phyloP scores from a whole-genome alignment of 2,329 filamentous ascomycete genomes.

The Paecilomyces formosus region DNA sequence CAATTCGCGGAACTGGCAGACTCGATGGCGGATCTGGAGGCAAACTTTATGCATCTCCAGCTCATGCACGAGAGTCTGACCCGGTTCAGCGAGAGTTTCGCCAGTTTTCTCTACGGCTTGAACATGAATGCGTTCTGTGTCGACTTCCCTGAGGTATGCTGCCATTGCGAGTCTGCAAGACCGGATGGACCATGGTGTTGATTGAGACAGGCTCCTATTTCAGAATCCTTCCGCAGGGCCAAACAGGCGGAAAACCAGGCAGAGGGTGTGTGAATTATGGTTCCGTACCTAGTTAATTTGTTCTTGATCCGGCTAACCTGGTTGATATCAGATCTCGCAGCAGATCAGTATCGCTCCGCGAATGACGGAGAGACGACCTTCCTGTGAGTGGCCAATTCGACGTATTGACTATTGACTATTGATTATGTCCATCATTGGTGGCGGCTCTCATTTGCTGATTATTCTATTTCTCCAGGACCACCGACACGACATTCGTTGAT shows the following conservation, averaged over 20 bases:
- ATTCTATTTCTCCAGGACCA: conserved; percentile 56
- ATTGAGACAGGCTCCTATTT: conserved; percentile 61
- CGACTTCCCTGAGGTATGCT: conserved; percentile 79
- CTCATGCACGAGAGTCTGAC: conserved; percentile 92
- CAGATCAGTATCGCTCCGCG: conserved; percentile 24
- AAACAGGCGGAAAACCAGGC: conserved; percentile 49
- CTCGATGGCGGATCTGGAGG: conserved; percentile 89
- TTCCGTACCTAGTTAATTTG: background rate
- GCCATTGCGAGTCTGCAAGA: background rate
- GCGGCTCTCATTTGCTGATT: background rate
- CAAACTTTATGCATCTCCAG: conserved; percentile 95
- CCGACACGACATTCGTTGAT: conserved; percentile 84
- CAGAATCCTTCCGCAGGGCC: conserved; percentile 70
- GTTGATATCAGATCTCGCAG: conserved; percentile 23
- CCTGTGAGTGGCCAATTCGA: conserved; percentile 50
- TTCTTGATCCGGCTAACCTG: background rate
- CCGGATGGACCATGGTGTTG: background rate
- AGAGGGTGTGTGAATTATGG: conserved; percentile 27
- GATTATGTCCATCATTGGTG: too few species aligned
- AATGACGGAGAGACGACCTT: conserved; percentile 71
- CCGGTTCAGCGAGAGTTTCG: conserved; percentile 92
- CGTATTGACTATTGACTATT: too few species aligned
- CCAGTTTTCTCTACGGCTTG: conserved; percentile 86
- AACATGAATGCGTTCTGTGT: conserved; percentile 99
- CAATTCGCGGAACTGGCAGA: conserved; percentile 91